A percentile compares a stretch with the other conserved stretches of the same genome.
These are phyloP conservation scores for Botrytis pseudocinerea DNA, from an alignment of 2,329 filamentous ascomycete species.

Conservation along the genomic window DNA sequence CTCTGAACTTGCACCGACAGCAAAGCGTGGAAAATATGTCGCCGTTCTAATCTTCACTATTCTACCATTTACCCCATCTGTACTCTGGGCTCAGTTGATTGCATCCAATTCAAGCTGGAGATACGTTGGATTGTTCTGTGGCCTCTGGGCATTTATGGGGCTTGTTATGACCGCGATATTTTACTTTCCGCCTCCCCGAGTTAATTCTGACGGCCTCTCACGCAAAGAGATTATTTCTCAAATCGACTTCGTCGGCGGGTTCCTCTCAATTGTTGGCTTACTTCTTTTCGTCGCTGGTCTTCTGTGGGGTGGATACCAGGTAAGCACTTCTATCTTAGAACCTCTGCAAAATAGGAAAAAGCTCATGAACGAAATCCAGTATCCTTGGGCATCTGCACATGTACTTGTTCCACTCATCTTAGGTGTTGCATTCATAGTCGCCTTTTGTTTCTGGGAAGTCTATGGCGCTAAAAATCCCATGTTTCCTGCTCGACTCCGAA, in stretches of 20 bases:
- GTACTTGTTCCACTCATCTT: constrained; percentile 56
- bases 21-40: constrained; percentile 63
- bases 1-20: constrained; percentile 65
- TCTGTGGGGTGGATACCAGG: constrained; percentile 56
- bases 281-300: constrained; percentile 53
- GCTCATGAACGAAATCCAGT: constrained; percentile 56
- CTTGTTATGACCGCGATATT: constrained; percentile 53
- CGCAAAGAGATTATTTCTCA: constrained; percentile 45
- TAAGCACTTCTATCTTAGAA: constrained; percentile 13
- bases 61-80: constrained; percentile 60
- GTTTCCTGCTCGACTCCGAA: constrained; percentile 53
- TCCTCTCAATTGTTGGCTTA: constrained; percentile 51
- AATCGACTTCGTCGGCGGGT: constrained; percentile 54
- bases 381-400: constrained; percentile 55
- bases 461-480: constrained; percentile 51
- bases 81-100: constrained; percentile 60
- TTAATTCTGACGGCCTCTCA: constrained; percentile 45
- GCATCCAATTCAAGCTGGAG: constrained; percentile 52
- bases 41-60: constrained; percentile 60
- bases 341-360: not conserved
- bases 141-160: constrained; percentile 53
- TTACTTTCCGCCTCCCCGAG: constrained; percentile 54
- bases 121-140: constrained; percentile 55
- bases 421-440: constrained; percentile 48
- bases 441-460: constrained; percentile 56